Percentiles rank a stretch among this genome's conserved stretches.
These are phyloP conservation scores for Zizania palustris DNA, from an alignment of 202 grass and related monocot genomes.

Conservation along the genomic window DNA sequence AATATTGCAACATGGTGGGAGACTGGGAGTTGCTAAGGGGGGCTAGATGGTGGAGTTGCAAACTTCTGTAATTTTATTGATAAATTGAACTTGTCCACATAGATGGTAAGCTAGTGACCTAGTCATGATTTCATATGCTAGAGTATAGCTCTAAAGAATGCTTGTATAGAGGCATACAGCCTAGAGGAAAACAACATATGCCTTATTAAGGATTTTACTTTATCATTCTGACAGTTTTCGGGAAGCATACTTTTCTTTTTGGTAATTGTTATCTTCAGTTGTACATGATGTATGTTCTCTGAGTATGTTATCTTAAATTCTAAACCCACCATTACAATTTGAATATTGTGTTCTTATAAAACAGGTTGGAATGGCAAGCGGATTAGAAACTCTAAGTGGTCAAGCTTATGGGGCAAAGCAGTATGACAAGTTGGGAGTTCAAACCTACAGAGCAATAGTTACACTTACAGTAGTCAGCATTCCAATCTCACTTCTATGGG, in stretches of 20 bases:
- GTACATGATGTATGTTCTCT: background rate
- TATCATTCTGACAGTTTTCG: background rate
- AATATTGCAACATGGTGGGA: no score
- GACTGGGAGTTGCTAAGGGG: no score
- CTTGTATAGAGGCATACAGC: background rate
- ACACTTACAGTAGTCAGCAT: conserved; percentile 62
- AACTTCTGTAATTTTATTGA: no score
- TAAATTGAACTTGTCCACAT: background rate
- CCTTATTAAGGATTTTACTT: background rate
- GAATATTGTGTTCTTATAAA: conserved; percentile 5
- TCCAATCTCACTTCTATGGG: conserved; percentile 76
- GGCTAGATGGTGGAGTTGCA: no score
- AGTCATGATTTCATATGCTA: conserved; percentile 3
- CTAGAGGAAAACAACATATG: background rate
- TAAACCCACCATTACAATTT: background rate
- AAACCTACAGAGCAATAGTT: conserved; percentile 75
- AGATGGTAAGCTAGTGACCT: background rate
- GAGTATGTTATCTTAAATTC: background rate
- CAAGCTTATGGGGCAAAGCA: conserved; percentile 88
- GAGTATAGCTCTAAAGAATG: background rate
- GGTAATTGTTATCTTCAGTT: background rate
- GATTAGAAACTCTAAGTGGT: conserved; percentile 82
- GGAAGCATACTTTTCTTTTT: background rate
- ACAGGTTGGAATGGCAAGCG: conserved; percentile 88
- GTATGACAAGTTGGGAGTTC: conserved; percentile 66